Conservation (phyloP, 768 basidiomycete genomes). For the Psilocybe subaeruginosa region DNA sequence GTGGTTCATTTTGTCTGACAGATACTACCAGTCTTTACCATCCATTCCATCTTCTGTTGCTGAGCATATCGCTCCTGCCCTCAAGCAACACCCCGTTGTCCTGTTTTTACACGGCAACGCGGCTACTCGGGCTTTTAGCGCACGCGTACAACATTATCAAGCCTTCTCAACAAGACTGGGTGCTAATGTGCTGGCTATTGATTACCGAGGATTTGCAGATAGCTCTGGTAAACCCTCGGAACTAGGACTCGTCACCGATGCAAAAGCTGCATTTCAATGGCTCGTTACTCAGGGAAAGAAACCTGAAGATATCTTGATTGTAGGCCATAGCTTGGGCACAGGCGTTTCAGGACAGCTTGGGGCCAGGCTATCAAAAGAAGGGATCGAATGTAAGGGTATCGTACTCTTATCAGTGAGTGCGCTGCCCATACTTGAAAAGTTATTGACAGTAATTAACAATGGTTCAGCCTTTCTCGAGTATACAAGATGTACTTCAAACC, state of each 20-base stretch:
- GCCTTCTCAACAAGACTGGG: conserved; percentile 65
- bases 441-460: background rate
- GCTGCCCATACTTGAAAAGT: background rate
- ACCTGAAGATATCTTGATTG: conserved; percentile 64
- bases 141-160: conserved; percentile 71
- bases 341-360: conserved; percentile 66
- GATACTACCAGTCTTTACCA: conserved; percentile 56
- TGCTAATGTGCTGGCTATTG: conserved; percentile 81
- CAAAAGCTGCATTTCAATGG: conserved; percentile 82
- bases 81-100: conserved; percentile 69
- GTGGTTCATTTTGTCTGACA: conserved; percentile 80
- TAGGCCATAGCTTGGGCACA: conserved; percentile 91
- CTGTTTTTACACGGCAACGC: conserved; percentile 94
- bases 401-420: conserved; percentile 50
- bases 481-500: conserved; percentile 65
- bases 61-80: conserved; percentile 52
- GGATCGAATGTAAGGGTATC: conserved; percentile 43
- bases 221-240: conserved; percentile 81
- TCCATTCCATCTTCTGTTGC: conserved; percentile 38
- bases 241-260: conserved; percentile 71
- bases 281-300: conserved; percentile 59
- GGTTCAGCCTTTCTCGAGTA: conserved; percentile 59
- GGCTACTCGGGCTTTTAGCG: conserved; percentile 70
- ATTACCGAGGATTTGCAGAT: conserved; percentile 93
- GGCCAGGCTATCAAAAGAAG: conserved; percentile 48